These are phyloP conservation scores for Macrotyloma uniflorum DNA, from an alignment of 306 rosid genomes.

Conservation along the genomic window DNA sequence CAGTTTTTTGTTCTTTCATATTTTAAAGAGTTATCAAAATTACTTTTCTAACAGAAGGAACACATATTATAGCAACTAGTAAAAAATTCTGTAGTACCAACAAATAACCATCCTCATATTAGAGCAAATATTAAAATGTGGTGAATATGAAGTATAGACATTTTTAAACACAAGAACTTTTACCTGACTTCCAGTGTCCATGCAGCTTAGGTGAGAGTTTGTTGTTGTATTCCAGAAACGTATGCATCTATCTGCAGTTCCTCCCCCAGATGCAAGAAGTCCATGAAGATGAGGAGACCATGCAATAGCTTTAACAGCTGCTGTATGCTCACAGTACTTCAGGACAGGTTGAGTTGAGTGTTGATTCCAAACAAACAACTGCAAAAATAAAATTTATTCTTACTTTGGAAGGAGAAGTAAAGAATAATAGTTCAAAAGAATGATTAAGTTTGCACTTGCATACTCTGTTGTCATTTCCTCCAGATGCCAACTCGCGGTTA, in stretches of 20 bases:
- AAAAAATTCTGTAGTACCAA: constrained; percentile 8
- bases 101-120: background rate
- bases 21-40: constrained; percentile 20
- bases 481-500: constrained; percentile 97
- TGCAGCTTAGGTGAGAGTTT: constrained; percentile 87
- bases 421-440: constrained; percentile 32
- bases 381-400: constrained; percentile 37
- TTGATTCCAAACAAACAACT: constrained; percentile 98
- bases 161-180: constrained; percentile 28
- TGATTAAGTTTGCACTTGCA: constrained; percentile 37
- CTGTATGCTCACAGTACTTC: constrained; percentile 94
- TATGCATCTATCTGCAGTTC: constrained; percentile 96
- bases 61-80: constrained; percentile 1
- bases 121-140: background rate
- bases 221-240: constrained; percentile 99
- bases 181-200: constrained; percentile 99
- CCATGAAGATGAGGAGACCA: constrained; percentile 99
- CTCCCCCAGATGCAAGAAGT: constrained; percentile 99
- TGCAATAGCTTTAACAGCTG: constrained; percentile 99
- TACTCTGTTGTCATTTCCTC: constrained; percentile 98
- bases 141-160: constrained; percentile 29
- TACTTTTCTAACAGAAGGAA: constrained; percentile 33
- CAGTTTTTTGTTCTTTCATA: constrained; percentile 15
- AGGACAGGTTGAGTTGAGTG: constrained; percentile 96
- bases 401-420: constrained; percentile 34